Base-by-base conservation (phyloP, 306 rosid genomes). In the Arachis hypogaea region DNA sequence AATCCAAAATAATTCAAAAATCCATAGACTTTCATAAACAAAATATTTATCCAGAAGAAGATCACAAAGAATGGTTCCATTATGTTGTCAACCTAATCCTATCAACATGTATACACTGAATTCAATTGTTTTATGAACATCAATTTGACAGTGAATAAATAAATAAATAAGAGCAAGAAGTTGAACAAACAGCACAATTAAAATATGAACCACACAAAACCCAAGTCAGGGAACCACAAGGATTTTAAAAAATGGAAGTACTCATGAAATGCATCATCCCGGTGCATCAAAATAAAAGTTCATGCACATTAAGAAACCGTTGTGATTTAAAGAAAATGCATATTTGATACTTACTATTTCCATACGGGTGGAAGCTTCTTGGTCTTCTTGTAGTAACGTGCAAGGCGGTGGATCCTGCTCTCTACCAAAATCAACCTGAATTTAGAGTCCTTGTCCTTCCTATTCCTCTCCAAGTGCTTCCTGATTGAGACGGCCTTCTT, bases 391-490 rank as follows among this genome's bases (percentile, higher is more conserved):
- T 88, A 88, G 79, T 88, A 88, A 3, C 93, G 91, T 7, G 93
- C 93, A 9, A 90, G 86, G 30, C 96, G 89, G 44, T 90, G 96
- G 69, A 90, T 90, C 80, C 96, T 88, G 66, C 96, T 90, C 86
- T 90, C 96, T 59, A 90, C 96, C 81, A 90, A 73, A 75, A 90
- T 90, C 30, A 90, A 74, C 76, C 92, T 80, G 77, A 90, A 90
- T 9, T 90, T 90, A 4, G 96, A 90, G 68, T 90, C 93, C 45
- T 88, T 88, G 40, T 88, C 96, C 82, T 86, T 88, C 78, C 93
- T 88, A 44, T 90, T 90, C 85, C 93, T 90, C 83, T 90, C 93
- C 86, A 90, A 83, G 77, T 88, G 93, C 93, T 88, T 90, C 75
- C 93, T 80, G 7, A 88, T 86, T 0, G 93, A 88, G 11, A 90